Evolutionary conservation across 768 basidiomycete species (phyloP).

Genomic region (Lepiota brunneoincarnata): DNA sequence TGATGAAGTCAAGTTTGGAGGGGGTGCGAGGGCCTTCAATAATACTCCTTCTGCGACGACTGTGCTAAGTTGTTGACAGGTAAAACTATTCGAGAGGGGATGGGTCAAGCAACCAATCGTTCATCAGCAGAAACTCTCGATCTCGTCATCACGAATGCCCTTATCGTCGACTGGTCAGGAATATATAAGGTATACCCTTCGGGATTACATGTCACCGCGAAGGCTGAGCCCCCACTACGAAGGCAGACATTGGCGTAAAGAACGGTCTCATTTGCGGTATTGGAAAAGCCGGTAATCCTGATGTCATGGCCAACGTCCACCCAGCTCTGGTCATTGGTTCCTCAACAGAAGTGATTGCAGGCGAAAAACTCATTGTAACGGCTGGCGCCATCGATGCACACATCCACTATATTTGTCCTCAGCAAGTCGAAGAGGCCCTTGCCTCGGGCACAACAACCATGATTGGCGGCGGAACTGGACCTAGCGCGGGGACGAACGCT

Average conservation of each 20-base stretch:
- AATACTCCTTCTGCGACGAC: not conserved
- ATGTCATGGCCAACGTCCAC: constrained; percentile 81
- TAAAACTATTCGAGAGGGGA: constrained; percentile 93
- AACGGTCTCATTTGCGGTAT: constrained; percentile 79
- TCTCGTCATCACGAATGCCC: constrained; percentile 91
- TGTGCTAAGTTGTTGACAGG: constrained; percentile 40
- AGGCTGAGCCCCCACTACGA: constrained; percentile 1
- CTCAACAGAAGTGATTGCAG: constrained; percentile 93
- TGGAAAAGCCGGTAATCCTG: constrained; percentile 98
- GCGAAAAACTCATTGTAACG: constrained; percentile 91
- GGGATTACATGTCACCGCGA: not conserved
- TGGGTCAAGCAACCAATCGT: constrained; percentile 87
- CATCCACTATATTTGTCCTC: constrained; percentile 93
- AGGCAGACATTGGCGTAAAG: constrained; percentile 96
- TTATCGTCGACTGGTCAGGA: constrained; percentile 93
- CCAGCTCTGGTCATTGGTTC: constrained; percentile 78
- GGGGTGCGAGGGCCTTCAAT: constrained; percentile 60
- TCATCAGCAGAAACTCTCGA: constrained; percentile 72
- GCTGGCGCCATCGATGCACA: constrained; percentile 93
- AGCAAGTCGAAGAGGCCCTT: constrained; percentile 84
- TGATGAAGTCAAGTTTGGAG: constrained; percentile 98
- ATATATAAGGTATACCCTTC: constrained; percentile 78
- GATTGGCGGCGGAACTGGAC: constrained; percentile 96
- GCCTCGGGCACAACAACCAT: constrained; percentile 87
- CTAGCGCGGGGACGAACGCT: constrained; percentile 84